Percentiles rank a stretch among this genome's conserved stretches.
Conservation (phyloP, 129 eudicot species). For the Dittrichia graveolens region DNA sequence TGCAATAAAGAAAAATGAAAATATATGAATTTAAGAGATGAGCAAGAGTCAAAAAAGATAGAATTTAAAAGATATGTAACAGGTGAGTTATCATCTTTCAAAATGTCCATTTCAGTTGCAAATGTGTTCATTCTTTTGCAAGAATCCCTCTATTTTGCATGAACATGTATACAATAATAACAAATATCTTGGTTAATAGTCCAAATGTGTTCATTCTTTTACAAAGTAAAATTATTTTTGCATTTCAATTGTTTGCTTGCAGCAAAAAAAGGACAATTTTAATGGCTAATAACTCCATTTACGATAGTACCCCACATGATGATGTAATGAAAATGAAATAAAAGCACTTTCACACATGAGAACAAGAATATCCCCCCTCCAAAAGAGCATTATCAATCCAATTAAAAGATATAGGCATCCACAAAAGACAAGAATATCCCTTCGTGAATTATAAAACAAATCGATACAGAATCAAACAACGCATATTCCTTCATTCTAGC, state of each 20-base stretch:
- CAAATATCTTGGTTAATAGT: neutral
- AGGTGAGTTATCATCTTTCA: too few species aligned
- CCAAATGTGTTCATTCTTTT: neutral
- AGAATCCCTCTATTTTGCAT: neutral
- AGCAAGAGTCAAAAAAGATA: too few species aligned
- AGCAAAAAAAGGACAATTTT: slow-evolving; percentile 18
- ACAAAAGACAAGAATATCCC: slow-evolving; percentile 23
- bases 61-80: too few species aligned
- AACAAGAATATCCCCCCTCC: slow-evolving; percentile 19
- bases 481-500: slow-evolving; percentile 18
- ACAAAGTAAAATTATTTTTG: neutral
- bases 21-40: too few species aligned
- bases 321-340: slow-evolving; percentile 20
- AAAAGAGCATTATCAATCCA: slow-evolving; percentile 28
- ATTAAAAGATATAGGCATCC: slow-evolving; percentile 14
- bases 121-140: too few species aligned
- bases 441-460: slow-evolving; percentile 21
- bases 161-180: slow-evolving; percentile 15
- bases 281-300: slow-evolving; percentile 7
- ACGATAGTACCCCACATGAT: slow-evolving; percentile 31
- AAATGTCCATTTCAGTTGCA: neutral
- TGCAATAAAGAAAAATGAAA: too few species aligned
- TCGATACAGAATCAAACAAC: neutral
- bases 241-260: slow-evolving; percentile 17
- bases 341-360: slow-evolving; percentile 24